Evolutionary conservation across 768 basidiomycete species (phyloP).

Genomic region (Tulasnella sp.): DNA sequence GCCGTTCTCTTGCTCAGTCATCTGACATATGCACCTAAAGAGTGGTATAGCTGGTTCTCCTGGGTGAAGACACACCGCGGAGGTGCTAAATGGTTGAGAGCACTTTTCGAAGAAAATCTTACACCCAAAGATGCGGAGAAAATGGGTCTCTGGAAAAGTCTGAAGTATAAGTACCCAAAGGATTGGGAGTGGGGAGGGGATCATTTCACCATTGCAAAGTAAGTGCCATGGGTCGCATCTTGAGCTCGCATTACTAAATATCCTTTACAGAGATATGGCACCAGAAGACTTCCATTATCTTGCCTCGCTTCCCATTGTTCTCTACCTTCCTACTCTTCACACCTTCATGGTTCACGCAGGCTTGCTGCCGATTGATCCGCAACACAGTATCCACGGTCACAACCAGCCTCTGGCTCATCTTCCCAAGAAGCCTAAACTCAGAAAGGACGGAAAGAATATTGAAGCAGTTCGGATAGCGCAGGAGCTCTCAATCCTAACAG

Average conservation of each 20-base stretch:
- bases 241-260: neutral
- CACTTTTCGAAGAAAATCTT: constrained; percentile 25
- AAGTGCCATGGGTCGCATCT: constrained; percentile 15
- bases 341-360: constrained; percentile 75
- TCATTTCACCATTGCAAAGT: constrained; percentile 66
- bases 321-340: constrained; percentile 66
- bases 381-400: constrained; percentile 33
- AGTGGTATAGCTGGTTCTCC: constrained; percentile 79
- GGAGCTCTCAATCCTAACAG: constrained; percentile 48
- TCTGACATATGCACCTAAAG: constrained; percentile 21
- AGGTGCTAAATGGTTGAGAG: constrained; percentile 44
- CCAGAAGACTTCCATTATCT: constrained; percentile 54
- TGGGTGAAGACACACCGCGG: constrained; percentile 46
- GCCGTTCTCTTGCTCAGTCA: neutral
- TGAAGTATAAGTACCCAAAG: constrained; percentile 36
- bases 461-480: constrained; percentile 31
- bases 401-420: constrained; percentile 60
- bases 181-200: constrained; percentile 63
- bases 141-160: constrained; percentile 7
- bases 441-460: neutral
- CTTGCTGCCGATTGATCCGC: constrained; percentile 58
- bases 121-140: constrained; percentile 15
- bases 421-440: constrained; percentile 24
- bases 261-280: constrained; percentile 36
- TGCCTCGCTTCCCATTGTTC: constrained; percentile 49